Conservation (phyloP, 1,284 basidiomycete species). For the Moniliophthora roreri region DNA sequence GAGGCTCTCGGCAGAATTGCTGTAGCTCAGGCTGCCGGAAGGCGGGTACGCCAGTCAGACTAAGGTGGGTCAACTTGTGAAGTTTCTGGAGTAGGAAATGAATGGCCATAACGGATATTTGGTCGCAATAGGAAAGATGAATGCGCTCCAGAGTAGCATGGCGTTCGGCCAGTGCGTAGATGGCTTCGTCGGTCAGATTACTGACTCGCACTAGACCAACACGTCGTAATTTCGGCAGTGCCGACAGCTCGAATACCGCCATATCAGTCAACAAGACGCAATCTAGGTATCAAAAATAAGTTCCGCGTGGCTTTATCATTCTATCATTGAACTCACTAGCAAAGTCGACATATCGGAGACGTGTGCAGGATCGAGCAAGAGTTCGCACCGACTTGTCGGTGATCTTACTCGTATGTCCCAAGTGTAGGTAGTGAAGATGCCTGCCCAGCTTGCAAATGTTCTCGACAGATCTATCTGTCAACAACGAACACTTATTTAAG, state of each 20-base stretch:
- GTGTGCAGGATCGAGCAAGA: slow-evolving; percentile 85
- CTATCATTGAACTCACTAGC: slow-evolving; percentile 68
- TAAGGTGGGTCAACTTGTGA: slow-evolving; percentile 89
- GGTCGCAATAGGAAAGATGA: slow-evolving; percentile 97
- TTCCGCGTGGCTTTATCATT: slow-evolving; percentile 7
- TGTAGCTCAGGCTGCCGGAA: slow-evolving; percentile 89
- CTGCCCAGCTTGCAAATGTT: slow-evolving; percentile 88
- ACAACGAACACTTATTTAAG: slow-evolving; percentile 83
- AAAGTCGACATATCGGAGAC: slow-evolving; percentile 96
- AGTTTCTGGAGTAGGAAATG: slow-evolving; percentile 89
- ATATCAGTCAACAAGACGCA: slow-evolving; percentile 90
- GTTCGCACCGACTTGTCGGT: slow-evolving; percentile 88
- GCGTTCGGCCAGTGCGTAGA: slow-evolving; percentile 83
- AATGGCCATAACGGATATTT: slow-evolving; percentile 89
- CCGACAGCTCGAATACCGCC: slow-evolving; percentile 90
- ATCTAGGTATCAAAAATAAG: slow-evolving; percentile 44
- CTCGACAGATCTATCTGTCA: slow-evolving; percentile 88
- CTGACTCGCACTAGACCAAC: slow-evolving; percentile 94
- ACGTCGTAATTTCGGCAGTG: slow-evolving; percentile 87
- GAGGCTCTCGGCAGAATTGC: slow-evolving; percentile 87
- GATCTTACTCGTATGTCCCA: slow-evolving; percentile 88
- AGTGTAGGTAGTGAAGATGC: slow-evolving; percentile 92
- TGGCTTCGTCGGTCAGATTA: slow-evolving; percentile 92
- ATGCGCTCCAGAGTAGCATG: slow-evolving; percentile 90
- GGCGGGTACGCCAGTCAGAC: slow-evolving; percentile 92